Base-by-base conservation (phyloP, 768 basidiomycete genomes). In the Auriscalpium orientale region DNA sequence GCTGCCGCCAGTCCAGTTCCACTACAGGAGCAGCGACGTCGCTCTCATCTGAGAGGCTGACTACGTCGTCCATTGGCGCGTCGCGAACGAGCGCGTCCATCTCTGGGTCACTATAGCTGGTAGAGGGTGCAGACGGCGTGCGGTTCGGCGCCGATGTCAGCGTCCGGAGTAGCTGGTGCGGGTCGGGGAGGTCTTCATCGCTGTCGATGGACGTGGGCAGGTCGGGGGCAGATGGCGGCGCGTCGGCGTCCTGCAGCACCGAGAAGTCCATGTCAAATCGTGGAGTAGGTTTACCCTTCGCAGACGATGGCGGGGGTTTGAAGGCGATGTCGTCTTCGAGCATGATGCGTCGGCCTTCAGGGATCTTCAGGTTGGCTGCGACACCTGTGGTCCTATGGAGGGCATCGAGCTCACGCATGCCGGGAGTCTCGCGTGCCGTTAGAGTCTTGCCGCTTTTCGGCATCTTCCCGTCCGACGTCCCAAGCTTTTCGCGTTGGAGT, bases 231-330 rank as follows among this genome's bases (percentile, higher is more conserved):
- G 40, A 52, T 51, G 36, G 15, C 36, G 58, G 54, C 28, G 50
- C 49, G 18, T 58, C 49, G 38, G 71, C 70, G n/a, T 67, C 67
- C 50, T 56, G 47, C 21, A 81, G 56, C 52, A 73, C 68, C 6
- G 78, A 66, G 48, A 85, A 76, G 51, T 79, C 71, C 21, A 85
- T 59, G 56, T 80, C 73, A 58, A 82, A 82, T 50, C 67, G 70
- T 13, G 64, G 62, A 40, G 60, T 68, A 10, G 53, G 49, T 53
- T 63, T 61, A 22, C 53, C 44, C 46, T 62, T 61, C 8, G 11
- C 38, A 22, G 36, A 20, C 15, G 21, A 16, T 51, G 38, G n/a
- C 6, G 20, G 35, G 36, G 44, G n/a, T 37, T 56, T 40, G 34
- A 35, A 18, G 37, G 40, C 10, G 35, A 43, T 35, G 8, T 46